Conservation (phyloP, 192 early-diverging fungal genomes). For the Backusella psychrophila region DNA sequence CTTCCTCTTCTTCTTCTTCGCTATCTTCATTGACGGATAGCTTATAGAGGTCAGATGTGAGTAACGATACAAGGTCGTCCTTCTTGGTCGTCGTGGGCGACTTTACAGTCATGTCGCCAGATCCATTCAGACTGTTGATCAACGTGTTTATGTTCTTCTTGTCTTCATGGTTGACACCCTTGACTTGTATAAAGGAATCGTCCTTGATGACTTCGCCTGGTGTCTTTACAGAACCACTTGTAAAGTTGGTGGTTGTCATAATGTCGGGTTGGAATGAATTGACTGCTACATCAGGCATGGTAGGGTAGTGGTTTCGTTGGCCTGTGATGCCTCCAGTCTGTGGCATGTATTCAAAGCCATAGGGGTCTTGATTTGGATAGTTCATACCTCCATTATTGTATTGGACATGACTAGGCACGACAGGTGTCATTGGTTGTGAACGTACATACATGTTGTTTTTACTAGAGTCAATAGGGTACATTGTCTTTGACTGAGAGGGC, state of each 20-base stretch:
- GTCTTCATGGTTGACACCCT: neutral
- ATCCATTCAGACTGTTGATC: neutral
- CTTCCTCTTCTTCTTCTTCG: neutral
- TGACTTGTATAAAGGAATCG: neutral
- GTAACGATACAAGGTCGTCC: neutral
- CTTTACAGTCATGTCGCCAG: neutral
- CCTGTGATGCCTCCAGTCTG: neutral
- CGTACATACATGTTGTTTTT: constrained; percentile 17
- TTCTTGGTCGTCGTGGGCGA: neutral
- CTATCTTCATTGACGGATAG: neutral
- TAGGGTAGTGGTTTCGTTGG: constrained; percentile 2
- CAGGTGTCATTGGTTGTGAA: constrained; percentile 9
- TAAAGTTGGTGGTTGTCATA: neutral
- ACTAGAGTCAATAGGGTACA: neutral
- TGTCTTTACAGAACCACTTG: neutral
- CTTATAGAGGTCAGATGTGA: constrained; percentile 6
- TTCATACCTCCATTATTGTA: neutral
- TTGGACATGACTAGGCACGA: neutral
- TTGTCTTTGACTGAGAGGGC: neutral
- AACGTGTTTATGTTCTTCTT: constrained; percentile 3
- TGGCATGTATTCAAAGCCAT: neutral
- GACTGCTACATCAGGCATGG: neutral
- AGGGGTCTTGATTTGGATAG: neutral
- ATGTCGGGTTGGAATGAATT: constrained; percentile 4
- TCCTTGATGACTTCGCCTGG: neutral